A percentile compares a stretch with the other conserved stretches of the same genome.
Conservation (phyloP, 495 filamentous ascomycete genomes). For the Mytilinidion resinicola region DNA sequence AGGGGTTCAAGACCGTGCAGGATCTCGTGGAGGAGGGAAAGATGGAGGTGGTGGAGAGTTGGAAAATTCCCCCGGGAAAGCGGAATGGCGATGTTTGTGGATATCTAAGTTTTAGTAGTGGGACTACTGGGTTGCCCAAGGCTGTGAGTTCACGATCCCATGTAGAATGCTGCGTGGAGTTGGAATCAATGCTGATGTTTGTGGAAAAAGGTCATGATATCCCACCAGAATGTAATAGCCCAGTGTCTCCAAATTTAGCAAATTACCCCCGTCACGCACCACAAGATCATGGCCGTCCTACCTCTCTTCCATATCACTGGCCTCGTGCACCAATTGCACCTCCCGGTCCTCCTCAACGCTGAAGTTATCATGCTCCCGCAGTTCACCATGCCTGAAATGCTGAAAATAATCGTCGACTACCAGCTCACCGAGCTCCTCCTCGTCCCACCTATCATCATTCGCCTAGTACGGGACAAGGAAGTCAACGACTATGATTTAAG, state of each 20-base stretch:
- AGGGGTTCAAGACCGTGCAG: constrained; percentile 46
- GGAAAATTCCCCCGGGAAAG: constrained; percentile 43
- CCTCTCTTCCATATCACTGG: constrained; percentile 53
- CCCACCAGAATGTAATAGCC: constrained; percentile 58
- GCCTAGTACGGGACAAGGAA: constrained; percentile 55
- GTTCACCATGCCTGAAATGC: constrained; percentile 54
- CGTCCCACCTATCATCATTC: constrained; percentile 65
- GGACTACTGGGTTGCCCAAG: constrained; percentile 48
- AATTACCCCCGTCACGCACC: constrained; percentile 43
- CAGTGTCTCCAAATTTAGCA: constrained; percentile 52
- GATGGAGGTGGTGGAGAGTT: constrained; percentile 35
- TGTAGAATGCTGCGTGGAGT: constrained; percentile 9
- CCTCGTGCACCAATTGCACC: constrained; percentile 55
- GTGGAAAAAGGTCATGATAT: constrained; percentile 44
- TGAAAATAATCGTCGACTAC: constrained; percentile 47
- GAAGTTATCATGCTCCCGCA: constrained; percentile 53
- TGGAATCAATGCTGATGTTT: too few relatives aligned
- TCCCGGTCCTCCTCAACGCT: constrained; percentile 51
- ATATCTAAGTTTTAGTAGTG: constrained; percentile 52
- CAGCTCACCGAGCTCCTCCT: constrained; percentile 55
- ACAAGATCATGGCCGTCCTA: constrained; percentile 47
- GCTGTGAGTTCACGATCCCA: constrained; percentile 25
- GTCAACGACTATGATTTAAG: constrained; percentile 56
- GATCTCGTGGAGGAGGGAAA: constrained; percentile 45
- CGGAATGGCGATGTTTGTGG: constrained; percentile 50